Percentiles rank a stretch among this genome's conserved stretches.
phyloP scores from a whole-genome alignment of 352 stramenopile genomes.

The Pythium brachiatum region DNA sequence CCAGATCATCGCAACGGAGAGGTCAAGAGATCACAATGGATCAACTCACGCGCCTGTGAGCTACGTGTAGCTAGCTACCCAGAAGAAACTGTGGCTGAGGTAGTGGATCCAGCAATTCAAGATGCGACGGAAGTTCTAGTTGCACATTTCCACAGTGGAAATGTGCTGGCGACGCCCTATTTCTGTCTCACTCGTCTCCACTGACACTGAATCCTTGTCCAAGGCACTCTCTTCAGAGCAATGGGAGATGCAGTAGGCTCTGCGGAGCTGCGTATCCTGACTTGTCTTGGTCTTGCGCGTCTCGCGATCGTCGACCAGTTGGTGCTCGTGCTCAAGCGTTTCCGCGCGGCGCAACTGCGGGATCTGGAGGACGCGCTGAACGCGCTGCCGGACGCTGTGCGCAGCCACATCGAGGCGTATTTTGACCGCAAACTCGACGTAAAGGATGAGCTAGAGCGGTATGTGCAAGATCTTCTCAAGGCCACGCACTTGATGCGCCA shows the following conservation, averaged over 20 bases:
- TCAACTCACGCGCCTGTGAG: no score
- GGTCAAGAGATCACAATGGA: no score
- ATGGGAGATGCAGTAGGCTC: not conserved
- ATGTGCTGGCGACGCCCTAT: conserved; percentile 3
- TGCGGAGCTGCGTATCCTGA: conserved; percentile 32
- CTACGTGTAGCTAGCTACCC: no score
- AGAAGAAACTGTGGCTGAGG: no score
- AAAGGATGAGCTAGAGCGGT: conserved; percentile 55
- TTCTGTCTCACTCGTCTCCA: conserved; percentile 1
- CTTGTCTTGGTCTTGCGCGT: conserved; percentile 37
- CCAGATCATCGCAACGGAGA: no score
- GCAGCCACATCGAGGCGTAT: conserved; percentile 33
- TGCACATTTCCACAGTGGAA: no score
- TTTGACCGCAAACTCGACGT: conserved; percentile 63
- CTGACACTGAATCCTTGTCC: not conserved
- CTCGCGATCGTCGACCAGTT: conserved; percentile 38
- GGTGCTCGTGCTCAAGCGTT: conserved; percentile 33
- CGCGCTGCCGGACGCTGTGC: conserved; percentile 12
- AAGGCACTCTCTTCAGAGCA: not conserved
- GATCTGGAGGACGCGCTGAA: conserved; percentile 34
- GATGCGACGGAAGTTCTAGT: no score
- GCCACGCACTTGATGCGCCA: conserved; percentile 50
- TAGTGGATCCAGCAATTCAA: no score
- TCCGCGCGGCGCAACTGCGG: conserved; percentile 41
- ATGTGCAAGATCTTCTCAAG: conserved; percentile 55